A percentile compares a stretch with the other conserved stretches of the same genome.
phyloP scores from a whole-genome alignment of 805 yeast species.

The Tetrapisispora iriomotensis region DNA sequence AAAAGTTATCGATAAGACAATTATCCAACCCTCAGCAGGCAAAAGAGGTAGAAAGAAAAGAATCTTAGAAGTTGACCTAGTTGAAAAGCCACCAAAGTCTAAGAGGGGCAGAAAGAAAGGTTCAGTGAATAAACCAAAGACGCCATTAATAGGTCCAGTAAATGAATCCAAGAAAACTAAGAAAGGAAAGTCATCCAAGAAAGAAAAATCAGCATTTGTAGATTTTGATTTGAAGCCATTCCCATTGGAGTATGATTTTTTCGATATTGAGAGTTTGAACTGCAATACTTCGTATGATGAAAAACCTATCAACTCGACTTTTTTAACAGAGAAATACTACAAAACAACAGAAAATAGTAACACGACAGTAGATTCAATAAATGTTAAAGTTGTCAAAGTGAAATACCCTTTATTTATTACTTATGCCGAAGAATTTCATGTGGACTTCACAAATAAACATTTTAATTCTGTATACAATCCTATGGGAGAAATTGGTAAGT shows the following conservation, averaged over 20 bases:
- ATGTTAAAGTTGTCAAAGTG: conserved; percentile 8
- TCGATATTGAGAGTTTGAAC: conserved; percentile 12
- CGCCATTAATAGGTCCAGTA: too few relatives aligned
- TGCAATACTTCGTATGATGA: conserved; percentile 4
- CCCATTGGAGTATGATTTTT: conserved; percentile 9
- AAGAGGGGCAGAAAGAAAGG: too few relatives aligned
- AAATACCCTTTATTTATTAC: conserved; percentile 16
- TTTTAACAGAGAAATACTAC: conserved; percentile 8
- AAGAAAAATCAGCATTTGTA: not conserved
- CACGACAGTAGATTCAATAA: not conserved
- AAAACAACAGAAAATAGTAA: conserved; percentile 1
- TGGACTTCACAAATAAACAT: conserved; percentile 13
- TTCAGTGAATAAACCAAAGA: too few relatives aligned
- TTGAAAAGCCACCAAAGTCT: not conserved
- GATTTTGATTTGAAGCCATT: conserved; percentile 7
- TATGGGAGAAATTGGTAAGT: conserved; percentile 27
- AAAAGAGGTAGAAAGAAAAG: not conserved
- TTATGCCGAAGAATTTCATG: conserved; percentile 19
- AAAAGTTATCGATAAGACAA: too few relatives aligned
- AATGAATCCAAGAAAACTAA: not conserved
- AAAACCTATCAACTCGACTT: conserved; percentile 8
- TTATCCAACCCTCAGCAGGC: too few relatives aligned
- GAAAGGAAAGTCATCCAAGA: not conserved
- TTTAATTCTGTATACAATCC: conserved; percentile 18
- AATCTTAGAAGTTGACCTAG: not conserved